Base-by-base conservation (phyloP, 2,329 filamentous ascomycete species). In the Leptographium lundbergii region DNA sequence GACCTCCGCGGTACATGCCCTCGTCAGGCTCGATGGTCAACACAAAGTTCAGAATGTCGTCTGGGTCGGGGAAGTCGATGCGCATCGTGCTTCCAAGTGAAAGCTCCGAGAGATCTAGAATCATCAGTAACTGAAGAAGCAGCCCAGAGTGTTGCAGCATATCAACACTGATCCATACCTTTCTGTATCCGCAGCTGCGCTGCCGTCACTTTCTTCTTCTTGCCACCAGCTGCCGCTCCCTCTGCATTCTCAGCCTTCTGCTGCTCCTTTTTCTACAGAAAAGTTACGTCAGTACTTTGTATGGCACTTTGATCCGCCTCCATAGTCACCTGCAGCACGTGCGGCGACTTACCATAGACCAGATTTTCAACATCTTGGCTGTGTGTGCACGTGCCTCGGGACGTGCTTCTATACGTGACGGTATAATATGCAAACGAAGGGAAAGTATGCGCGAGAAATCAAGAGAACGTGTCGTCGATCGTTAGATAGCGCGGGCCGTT, bases 171-270 rank as follows among this genome's bases (percentile, higher is more conserved):
- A 13, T 10, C 67, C 70, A 58, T 75, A 95, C 92, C 94, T 82
- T 96, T 95, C 75, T 97, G 94, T 62, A 96, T 91, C 61, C 94
- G 88, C 63, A 97, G 77, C 75, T 97, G 91, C 58, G 94, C 94
- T 22, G 94, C 90, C 25, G 94, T 97, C 65, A 99, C 91, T 80
- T 96, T 97, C 83, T 96, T 97, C 82, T 96, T 97, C 78, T 91
- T 96, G 58, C 85, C 82, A 19, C 85, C 86, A 1, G 56, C 61
- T 0, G 78, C 82, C 52, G 84, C 79, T 39, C 80, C 83, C 65
- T 87, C 86, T 60, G 89, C 90, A 68, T 91, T 89, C 66, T 91
- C 89, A 68, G 89, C 91, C 75, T 95, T 89, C 76, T 96, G 90
- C 79, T 96, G 90, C 79, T 96, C 89, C 76, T 96, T 94, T 78